Evolutionary conservation across 805 yeast genomes (phyloP).

Genomic region (Hanseniaspora jakobsenii): DNA sequence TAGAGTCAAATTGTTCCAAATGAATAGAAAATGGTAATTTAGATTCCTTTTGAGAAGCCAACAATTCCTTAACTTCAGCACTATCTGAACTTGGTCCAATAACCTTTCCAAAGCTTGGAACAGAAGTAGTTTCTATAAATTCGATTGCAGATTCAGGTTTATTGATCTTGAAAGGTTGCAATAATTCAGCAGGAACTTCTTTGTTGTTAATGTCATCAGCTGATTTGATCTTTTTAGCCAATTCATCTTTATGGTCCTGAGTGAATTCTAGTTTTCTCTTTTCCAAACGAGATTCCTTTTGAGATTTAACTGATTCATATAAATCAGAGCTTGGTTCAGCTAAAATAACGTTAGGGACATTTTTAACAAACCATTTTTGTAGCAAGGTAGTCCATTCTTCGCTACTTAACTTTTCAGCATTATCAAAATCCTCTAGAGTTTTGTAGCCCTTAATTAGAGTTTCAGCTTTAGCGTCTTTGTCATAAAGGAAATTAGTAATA

Average conservation of each 20-base stretch:
- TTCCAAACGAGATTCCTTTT: constrained; percentile 37
- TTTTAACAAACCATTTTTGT: constrained; percentile 42
- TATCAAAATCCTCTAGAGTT: constrained; percentile 43
- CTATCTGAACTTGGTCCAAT: constrained; percentile 26
- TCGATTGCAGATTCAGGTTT: constrained; percentile 57
- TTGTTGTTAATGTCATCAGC: constrained; percentile 60
- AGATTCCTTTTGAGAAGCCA: constrained; percentile 27
- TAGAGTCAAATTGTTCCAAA: constrained; percentile 66
- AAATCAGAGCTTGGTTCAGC: constrained; percentile 55
- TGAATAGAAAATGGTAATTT: constrained; percentile 60
- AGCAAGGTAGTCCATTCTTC: constrained; percentile 57
- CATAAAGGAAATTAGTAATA: constrained; percentile 70
- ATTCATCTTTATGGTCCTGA: constrained; percentile 42
- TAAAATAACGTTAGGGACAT: constrained; percentile 51
- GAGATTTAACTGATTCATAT: constrained; percentile 35
- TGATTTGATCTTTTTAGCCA: constrained; percentile 39
- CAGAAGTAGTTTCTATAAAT: constrained; percentile 58
- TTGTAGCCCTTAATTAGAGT: constrained; percentile 46
- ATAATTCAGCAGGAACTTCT: constrained; percentile 61
- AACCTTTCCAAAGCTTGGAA: constrained; percentile 33
- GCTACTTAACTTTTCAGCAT: constrained; percentile 45
- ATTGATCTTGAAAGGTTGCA: constrained; percentile 54
- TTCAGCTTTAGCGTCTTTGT: constrained; percentile 30
- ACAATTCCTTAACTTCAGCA: constrained; percentile 21
- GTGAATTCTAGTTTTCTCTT: constrained; percentile 46